Evolutionary conservation across 305 asterid species (phyloP), one percentile per base, ranked within the genome.

Genomic region (Fraxinus velutina): DNA sequence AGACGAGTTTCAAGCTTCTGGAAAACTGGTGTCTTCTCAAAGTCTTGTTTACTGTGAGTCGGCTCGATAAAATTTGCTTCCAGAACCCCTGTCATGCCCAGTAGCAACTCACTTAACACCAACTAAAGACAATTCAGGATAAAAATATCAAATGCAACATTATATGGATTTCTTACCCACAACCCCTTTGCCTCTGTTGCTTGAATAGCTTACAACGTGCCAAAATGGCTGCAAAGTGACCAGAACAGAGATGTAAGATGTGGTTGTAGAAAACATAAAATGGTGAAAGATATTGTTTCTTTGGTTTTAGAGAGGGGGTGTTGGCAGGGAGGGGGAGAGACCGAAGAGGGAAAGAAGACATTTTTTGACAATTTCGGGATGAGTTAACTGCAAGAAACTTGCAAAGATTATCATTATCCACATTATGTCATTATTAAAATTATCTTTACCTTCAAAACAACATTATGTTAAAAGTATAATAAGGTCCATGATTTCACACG

Each of bases 131-230:
- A 73, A 86, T 47, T 74, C 52, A 76, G 78, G 81, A 77, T 62
- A 84, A 81, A 77, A 22, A 71, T 47, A 62, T 73, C 81, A 72
- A 82, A 79, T 68, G 47, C 30, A 77, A 83, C 57, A 80, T 72
- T 73, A 73, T 77, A 79, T 44, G 73, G 80, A 86, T 82, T 81
- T 88, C 96, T 91, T 87, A 94, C 99, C 98, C 30, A 95, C 99
- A 83, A 95, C 97, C 68, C 99, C 99, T 91, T 93, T 91, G 89
- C 99, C 96, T 89, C 97, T 89, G 87, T 84, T 86, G 73, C 22
- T 33, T 37, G 88, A 52, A 86, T 75, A 86, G 81, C 89, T 84
- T 75, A 88, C 93, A 62, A 93, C 99, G 10, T 85, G 96, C 99
- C 98, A 93, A 86, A 92, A 95, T 79, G 99, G 99, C 99, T 92